Evolutionary conservation across 1,139 yeast genomes (phyloP), one percentile per base, ranked within the genome.

Genomic region (Lodderomyces orthopsilosis): DNA sequence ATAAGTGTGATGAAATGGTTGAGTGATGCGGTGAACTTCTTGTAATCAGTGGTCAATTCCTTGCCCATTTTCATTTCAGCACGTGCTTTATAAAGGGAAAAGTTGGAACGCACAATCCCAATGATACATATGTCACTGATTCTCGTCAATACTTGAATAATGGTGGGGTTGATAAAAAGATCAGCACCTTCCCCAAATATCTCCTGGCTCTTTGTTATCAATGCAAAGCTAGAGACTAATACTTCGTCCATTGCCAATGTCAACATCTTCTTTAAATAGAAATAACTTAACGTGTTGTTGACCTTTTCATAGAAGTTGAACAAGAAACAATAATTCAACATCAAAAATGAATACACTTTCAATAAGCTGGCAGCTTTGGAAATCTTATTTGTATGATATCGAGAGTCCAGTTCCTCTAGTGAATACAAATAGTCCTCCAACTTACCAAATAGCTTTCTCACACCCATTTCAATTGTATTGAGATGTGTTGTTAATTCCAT

Each of bases 141-240:
- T 43, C 70, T 65, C 42, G 68, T 74, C 32, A 70, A 53, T 12
- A 65, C 49, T 50, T 58, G 61, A 37, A 73, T 66, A 23, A 76
- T 52, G 1, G 59, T 51, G 1, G 80, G 80, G 28, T 74, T 70
- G 7, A 75, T 48, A 8, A 65, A 51, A 51, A 69, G 59, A 46
- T 75, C 79, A 40, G 54, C 50, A 6, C 51, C 54, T 40, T 51
- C 70, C 61, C 42, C 62, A 57, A 35, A 59, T 51, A 44, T 57
- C 58, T 33, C 66, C 36, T 48, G 51, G 13, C 48, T 47, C 23
- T 41, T 36, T 6, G 38, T 65, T 36, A 67, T 55, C 36, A 62
- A 55, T 3, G 66, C 60, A 41, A 58, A 59, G 40, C 63, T 63
- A 43, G 62, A 62, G 1, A 74, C 75, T 66, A 70, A 62, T 15